A percentile compares a stretch with the other conserved stretches of the same genome.
These are phyloP conservation scores for Phytophthora vignae DNA, from an alignment of 352 stramenopile species.

Conservation along the genomic window DNA sequence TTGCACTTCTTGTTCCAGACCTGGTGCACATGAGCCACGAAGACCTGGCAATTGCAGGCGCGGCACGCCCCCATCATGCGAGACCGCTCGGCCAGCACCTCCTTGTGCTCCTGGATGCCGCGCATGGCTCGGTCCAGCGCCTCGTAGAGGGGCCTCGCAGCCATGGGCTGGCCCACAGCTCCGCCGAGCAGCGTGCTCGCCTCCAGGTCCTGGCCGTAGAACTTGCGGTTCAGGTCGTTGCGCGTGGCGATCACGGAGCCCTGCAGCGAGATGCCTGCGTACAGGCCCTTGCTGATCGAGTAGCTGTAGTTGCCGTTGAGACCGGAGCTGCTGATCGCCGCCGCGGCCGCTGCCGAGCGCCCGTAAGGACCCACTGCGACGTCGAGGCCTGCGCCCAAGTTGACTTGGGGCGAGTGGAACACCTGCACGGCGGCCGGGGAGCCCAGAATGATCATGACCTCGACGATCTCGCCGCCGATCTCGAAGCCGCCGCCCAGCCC, in stretches of 20 bases:
- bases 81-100: conserved; percentile 41
- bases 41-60: conserved; percentile 53
- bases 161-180: conserved; percentile 44
- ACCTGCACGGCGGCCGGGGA: conserved; percentile 86
- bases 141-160: conserved; percentile 67
- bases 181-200: conserved; percentile 56
- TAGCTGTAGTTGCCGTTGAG: conserved; percentile 93
- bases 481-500: conserved; percentile 84
- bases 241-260: conserved; percentile 88
- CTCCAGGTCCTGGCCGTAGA: conserved; percentile 87
- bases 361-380: conserved; percentile 88
- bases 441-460: conserved; percentile 94
- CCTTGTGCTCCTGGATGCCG: conserved; percentile 49
- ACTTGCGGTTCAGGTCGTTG: conserved; percentile 91
- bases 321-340: conserved; percentile 51
- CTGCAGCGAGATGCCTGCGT: conserved; percentile 90
- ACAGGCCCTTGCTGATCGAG: conserved; percentile 90
- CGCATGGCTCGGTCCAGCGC: conserved; percentile 57
- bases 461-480: conserved; percentile 89
- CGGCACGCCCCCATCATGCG: conserved; percentile 54
- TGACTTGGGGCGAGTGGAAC: conserved; percentile 82
- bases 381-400: conserved; percentile 89
- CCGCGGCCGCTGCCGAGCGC: conserved; percentile 68
- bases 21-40: conserved; percentile 53
- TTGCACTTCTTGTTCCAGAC: conserved; percentile 79